A percentile compares a stretch with the other conserved stretches of the same genome.
These are phyloP conservation scores for Cladosporium sp. DNA, from an alignment of 2,329 filamentous ascomycete genomes.

Conservation along the genomic window DNA sequence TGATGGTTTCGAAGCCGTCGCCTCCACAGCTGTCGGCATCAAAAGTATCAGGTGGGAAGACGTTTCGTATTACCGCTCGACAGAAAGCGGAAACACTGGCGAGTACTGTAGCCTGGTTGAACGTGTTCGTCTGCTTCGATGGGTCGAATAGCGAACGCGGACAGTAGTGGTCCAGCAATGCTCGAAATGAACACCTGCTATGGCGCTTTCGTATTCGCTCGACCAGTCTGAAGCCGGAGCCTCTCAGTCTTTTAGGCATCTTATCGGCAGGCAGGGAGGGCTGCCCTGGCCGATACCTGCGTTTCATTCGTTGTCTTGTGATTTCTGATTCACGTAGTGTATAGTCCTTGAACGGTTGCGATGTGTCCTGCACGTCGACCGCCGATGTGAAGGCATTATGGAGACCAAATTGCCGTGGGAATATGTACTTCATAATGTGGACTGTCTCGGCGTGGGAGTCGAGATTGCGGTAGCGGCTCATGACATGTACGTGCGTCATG, in stretches of 20 bases:
- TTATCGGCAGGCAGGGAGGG: neutral
- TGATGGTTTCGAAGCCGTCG: slow-evolving; percentile 63
- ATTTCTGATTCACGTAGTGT: slow-evolving; percentile 85
- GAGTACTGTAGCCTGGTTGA: slow-evolving; percentile 66
- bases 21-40: slow-evolving; percentile 56
- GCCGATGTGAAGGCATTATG: slow-evolving; percentile 87
- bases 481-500: slow-evolving; percentile 76
- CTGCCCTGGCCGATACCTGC: neutral
- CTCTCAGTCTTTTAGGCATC: slow-evolving; percentile 58
- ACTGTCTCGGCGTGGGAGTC: slow-evolving; percentile 56
- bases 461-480: slow-evolving; percentile 66
- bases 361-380: slow-evolving; percentile 64
- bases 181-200: slow-evolving; percentile 72
- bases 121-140: slow-evolving; percentile 44
- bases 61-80: slow-evolving; percentile 67
- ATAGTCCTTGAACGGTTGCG: slow-evolving; percentile 79
- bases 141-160: slow-evolving; percentile 43
- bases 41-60: slow-evolving; percentile 77
- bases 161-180: slow-evolving; percentile 79
- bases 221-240: slow-evolving; percentile 60
- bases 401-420: slow-evolving; percentile 83
- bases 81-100: slow-evolving; percentile 82
- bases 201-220: slow-evolving; percentile 70
- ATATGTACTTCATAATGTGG: slow-evolving; percentile 87
- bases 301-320: slow-evolving; percentile 20